Percentiles rank a stretch among this genome's conserved stretches.
Conservation (phyloP, 176 grass and related monocot genomes). For the Bothriochloa decipiens region DNA sequence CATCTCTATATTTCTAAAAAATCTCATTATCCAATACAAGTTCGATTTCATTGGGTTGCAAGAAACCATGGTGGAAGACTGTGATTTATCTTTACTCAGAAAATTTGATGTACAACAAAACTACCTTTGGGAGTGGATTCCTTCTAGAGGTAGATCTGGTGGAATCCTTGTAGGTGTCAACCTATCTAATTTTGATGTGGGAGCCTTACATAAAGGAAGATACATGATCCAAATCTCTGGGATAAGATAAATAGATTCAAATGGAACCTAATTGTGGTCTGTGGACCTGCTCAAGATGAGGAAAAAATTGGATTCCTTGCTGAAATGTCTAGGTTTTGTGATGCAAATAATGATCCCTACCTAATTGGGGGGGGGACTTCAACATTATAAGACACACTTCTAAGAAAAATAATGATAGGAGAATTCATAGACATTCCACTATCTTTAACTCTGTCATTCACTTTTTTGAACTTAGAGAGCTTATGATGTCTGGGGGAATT, state of each 20-base stretch:
- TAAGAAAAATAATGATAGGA: neutral
- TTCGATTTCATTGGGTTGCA: neutral
- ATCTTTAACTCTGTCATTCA: neutral
- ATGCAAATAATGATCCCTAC: fast-evolving
- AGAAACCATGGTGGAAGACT: neutral
- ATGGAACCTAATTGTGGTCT: neutral
- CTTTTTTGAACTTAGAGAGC: no score
- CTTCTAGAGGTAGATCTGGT: neutral
- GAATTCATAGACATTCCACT: fast-evolving
- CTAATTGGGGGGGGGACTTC: neutral
- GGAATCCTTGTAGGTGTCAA: neutral
- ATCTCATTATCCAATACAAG: no score
- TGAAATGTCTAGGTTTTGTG: neutral
- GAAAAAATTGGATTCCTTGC: neutral
- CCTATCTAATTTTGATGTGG: fast-evolving
- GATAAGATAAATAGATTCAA: fast-evolving
- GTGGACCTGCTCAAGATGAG: neutral
- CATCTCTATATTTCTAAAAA: no score
- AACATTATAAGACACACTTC: neutral
- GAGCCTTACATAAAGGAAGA: fast-evolving
- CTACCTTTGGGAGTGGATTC: neutral
- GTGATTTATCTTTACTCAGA: fast-evolving
- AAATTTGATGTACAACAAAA: fast-evolving
- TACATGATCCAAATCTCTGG: neutral
- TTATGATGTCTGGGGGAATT: no score